Conservation (phyloP, 1,139 yeast genomes). For the Diutina ranongensis region DNA sequence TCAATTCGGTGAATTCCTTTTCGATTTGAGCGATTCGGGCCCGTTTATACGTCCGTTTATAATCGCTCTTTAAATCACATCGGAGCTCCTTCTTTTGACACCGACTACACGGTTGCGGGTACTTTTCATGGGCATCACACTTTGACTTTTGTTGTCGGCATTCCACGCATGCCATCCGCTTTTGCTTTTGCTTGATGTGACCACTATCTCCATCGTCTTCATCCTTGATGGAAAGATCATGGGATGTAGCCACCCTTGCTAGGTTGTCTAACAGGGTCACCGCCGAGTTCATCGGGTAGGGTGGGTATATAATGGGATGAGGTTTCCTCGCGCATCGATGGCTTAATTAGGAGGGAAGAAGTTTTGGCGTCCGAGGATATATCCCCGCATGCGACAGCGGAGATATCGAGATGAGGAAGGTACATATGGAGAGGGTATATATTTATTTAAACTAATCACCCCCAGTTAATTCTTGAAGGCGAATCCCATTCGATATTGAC, state of each 20-base stretch:
- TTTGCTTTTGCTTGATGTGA: background rate
- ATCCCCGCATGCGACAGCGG: no score
- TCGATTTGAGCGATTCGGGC: conserved; percentile 81
- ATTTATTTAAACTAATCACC: conserved; percentile 8
- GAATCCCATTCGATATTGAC: conserved; percentile 30
- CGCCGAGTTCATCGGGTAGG: background rate
- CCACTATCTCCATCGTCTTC: background rate
- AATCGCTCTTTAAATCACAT: conserved; percentile 70
- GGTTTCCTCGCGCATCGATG: background rate
- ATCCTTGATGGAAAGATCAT: background rate
- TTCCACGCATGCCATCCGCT: conserved; percentile 71
- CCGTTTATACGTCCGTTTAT: conserved; percentile 80
- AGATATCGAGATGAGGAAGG: background rate
- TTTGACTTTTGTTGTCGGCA: conserved; percentile 90
- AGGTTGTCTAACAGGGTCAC: background rate
- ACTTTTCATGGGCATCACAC: conserved; percentile 73
- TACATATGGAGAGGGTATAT: background rate
- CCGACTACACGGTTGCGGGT: conserved; percentile 76
- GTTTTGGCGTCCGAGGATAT: no score
- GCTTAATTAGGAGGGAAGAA: no score
- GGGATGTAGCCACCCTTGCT: conserved; percentile 1
- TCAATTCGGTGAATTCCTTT: conserved; percentile 59
- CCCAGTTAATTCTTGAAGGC: conserved; percentile 24
- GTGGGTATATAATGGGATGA: background rate
- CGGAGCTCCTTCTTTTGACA: conserved; percentile 58